Evolutionary conservation across 2,329 filamentous ascomycete genomes (phyloP), one percentile per base, ranked within the genome.

Genomic region (Xylaria sp.): DNA sequence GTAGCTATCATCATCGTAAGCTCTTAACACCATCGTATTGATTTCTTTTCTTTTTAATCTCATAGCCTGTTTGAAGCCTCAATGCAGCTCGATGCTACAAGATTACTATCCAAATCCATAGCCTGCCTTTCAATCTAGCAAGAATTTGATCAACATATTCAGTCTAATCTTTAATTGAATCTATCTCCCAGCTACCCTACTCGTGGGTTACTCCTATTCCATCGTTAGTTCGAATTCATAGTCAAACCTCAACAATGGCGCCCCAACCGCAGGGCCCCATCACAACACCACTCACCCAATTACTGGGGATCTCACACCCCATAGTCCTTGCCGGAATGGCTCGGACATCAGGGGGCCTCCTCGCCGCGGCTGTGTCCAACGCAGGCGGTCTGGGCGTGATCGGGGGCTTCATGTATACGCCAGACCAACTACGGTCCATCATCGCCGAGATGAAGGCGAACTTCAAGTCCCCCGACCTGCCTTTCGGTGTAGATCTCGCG

Each of bases 301-400:
- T 97, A 58, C 87, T 97, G 59, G 87, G 89, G 27, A 97, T 97
- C 80, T 84, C 90, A 72, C 94, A 97, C 81, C 95, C 95, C 45
- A 90, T 98, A 79, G 83, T 97, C 72, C 92, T 97, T 22, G 95
- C 95, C 38, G 95, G 95, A 74, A 98, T 98, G 95, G 94, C 95
- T 1, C 89, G 92, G 69, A 92, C 92, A 10, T 94, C 92, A 0
- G 90, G 91, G 66, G 92, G 91, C 0, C 85, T 85, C 20, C 89
- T 97, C 53, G 93, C 93, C 7, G 93, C 93, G 2, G 93, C 93
- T 5, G 93, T 97, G 42, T 96, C 92, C 76, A 96, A 96, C 77
- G 92, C 93, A 0, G 94, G 94, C 69, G 94, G 93, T 0, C 88
- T 97, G 0, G 92, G 92, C 59, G 92, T 93, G 72, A 90, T 92